Evolutionary conservation across 768 basidiomycete species (phyloP), one percentile per base, ranked within the genome.

Genomic region (Polyporus arcularius): DNA sequence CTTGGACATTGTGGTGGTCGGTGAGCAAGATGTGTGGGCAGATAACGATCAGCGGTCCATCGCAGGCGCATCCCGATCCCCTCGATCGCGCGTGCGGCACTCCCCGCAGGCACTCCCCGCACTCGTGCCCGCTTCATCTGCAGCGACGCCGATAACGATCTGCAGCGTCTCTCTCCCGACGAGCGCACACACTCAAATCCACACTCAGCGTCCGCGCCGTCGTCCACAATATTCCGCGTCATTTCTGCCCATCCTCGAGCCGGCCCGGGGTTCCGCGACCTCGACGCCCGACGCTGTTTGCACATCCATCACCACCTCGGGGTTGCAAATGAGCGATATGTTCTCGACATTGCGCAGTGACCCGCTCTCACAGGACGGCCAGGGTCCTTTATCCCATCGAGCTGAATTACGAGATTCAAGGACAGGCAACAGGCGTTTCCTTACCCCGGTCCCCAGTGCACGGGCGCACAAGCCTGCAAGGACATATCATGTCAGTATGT

Each of bases 1-100:
- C 74, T 87, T 68, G 64, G 88, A 80, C 89, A 93, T 90, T 26
- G 21, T 26, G 74, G 68, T 68, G 58, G 51, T 40, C 47, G 50
- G 30, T 38, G 26, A 55, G 49, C 35, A 46, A 48, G 49, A 15
- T 42, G 53, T 3, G 9, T 43, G 31, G 57, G 41, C 18, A 42
- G 57, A 58, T 58, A 55, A 58, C 21, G 53, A 63, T 58, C 61
- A 58, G 61, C 57, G 51, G 49, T 47, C 16, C 42, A 46, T 9
- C 47, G 41, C 57, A 49, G 52, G 51, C 54, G 50, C 43, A 55
- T 40, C 58, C 56, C 57, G 55, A 61, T 56, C 53, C 59, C 21
- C 49, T 57, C 60, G 63, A 62, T 65, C 62, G 59, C 58, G 53
- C 35, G 56, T 41, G 38, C 58, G 57, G 50, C 53, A 52, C 39